Evolutionary conservation across 2,329 filamentous ascomycete species (phyloP).

Genomic region (Talaromyces sp.): DNA sequence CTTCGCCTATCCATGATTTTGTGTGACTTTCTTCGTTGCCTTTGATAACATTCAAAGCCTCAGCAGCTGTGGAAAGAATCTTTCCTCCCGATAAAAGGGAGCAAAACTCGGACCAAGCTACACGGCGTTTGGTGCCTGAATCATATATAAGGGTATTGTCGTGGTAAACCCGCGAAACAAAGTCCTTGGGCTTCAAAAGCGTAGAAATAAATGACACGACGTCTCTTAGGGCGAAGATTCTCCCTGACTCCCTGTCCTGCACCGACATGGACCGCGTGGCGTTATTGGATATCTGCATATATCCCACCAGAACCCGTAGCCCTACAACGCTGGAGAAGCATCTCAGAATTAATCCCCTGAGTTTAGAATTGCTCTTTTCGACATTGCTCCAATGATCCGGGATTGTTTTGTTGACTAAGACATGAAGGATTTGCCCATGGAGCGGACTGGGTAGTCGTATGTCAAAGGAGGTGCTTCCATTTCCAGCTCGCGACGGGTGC

Average conservation of each 20-base stretch:
- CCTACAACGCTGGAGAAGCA: slow-evolving; percentile 74
- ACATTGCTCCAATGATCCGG: slow-evolving; percentile 79
- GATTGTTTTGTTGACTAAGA: slow-evolving; percentile 70
- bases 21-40: slow-evolving; percentile 28
- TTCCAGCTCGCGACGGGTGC: slow-evolving; percentile 33
- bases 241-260: slow-evolving; percentile 35
- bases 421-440: slow-evolving; percentile 71
- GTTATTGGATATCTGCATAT: slow-evolving; percentile 61
- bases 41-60: slow-evolving; percentile 48
- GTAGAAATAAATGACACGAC: slow-evolving; percentile 38
- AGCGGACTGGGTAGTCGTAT: slow-evolving; percentile 64
- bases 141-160: slow-evolving; percentile 43
- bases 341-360: slow-evolving; percentile 53
- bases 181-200: slow-evolving; percentile 46
- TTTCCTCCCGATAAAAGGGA: slow-evolving; percentile 60
- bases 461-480: slow-evolving; percentile 46
- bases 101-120: slow-evolving; percentile 65
- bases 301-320: slow-evolving; percentile 72
- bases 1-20: slow-evolving; percentile 63
- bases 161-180: slow-evolving; percentile 46
- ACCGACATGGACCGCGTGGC: slow-evolving; percentile 27
- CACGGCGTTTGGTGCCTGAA: slow-evolving; percentile 47
- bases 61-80: slow-evolving; percentile 57
- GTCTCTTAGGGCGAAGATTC: slow-evolving; percentile 36
- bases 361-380: slow-evolving; percentile 31